Evolutionary conservation across 768 basidiomycete genomes (phyloP), one percentile per base, ranked within the genome.

Genomic region (Serendipita sp.): DNA sequence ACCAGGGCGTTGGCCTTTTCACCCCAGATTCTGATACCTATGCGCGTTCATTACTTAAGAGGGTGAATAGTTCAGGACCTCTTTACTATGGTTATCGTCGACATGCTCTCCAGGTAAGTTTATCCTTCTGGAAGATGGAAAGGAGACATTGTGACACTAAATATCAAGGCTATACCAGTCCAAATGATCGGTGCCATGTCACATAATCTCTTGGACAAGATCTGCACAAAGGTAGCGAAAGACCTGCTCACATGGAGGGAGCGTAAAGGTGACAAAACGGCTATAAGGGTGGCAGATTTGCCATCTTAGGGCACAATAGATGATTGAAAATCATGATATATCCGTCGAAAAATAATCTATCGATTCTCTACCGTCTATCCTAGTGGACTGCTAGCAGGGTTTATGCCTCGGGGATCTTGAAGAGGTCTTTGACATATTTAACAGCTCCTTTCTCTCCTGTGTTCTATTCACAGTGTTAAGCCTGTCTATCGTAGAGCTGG

Each of bases 371-470:
- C 18, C 45, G 45, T 13, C 18, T 13, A 18, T 18, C 11, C 45
- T 13, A 13, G 18, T 46, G 18, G 45, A 46, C 11, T 30, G 23
- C 11, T 54, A 54, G 52, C 16, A 11, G 15, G 52, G 11, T 11
- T 32, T 54, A 54, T 54, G 13, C 52, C 15, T 15, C 34, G 0
- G 60, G 38, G 16, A 67, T 47, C 4, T 70, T 70, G 52, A 75
- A 67, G 13, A 65, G 66, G 58, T 74, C 68, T 73, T 90, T 91
- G 60, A 85, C 84, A 63, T 76, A 70, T 44, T 79, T 74, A 3
- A 91, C 81, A 1, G 80, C 81, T 11, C 79, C 79, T 48, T 74
- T 71, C 67, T 86, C 78, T 3, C 89, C 89, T 1, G 86, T 89
- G 68, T 85, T 87, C 89, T 84, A 63, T 44, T 23, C 16, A 13